Percentiles rank a stretch among this genome's conserved stretches.
Evolutionary conservation across 257 asterid genomes (phyloP).

Genomic region (Nicotiana knightiana): DNA sequence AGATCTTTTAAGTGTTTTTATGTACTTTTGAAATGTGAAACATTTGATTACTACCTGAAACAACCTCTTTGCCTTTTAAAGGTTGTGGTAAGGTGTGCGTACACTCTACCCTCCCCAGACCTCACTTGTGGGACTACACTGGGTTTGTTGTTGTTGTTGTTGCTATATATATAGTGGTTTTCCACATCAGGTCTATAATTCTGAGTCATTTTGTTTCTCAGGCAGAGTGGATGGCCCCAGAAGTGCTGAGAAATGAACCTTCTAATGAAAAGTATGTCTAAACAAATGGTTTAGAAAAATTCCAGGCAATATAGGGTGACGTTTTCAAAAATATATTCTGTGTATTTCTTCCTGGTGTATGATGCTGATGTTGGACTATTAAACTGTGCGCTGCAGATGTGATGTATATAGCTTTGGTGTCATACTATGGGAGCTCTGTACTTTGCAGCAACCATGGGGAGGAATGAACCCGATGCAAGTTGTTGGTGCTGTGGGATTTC

Average conservation of each 20-base stretch:
- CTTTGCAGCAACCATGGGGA: constrained; percentile 92
- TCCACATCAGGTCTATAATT: neutral
- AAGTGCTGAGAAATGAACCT: constrained; percentile 96
- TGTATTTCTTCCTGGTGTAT: neutral
- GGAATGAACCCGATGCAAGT: constrained; percentile 99
- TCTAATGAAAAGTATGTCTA: constrained; percentile 82
- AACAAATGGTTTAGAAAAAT: no score
- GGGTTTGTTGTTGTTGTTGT: no score
- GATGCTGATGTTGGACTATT: neutral
- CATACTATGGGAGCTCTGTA: constrained; percentile 92
- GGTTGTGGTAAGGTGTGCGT: no score
- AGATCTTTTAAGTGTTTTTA: neutral
- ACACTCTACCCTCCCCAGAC: no score
- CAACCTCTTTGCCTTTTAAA: no score
- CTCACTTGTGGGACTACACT: no score
- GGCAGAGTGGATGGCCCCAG: constrained; percentile 99
- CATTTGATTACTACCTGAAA: neutral
- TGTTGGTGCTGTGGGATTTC: constrained; percentile 98
- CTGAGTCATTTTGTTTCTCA: constrained; percentile 23
- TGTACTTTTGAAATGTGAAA: neutral
- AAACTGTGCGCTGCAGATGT: constrained; percentile 47
- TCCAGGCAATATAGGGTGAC: neutral
- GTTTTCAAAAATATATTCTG: neutral
- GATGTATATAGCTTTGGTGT: constrained; percentile 94
- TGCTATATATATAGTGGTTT: neutral